Conservation (phyloP, 176 grass and related monocot genomes). For the Raddia distichophylla region DNA sequence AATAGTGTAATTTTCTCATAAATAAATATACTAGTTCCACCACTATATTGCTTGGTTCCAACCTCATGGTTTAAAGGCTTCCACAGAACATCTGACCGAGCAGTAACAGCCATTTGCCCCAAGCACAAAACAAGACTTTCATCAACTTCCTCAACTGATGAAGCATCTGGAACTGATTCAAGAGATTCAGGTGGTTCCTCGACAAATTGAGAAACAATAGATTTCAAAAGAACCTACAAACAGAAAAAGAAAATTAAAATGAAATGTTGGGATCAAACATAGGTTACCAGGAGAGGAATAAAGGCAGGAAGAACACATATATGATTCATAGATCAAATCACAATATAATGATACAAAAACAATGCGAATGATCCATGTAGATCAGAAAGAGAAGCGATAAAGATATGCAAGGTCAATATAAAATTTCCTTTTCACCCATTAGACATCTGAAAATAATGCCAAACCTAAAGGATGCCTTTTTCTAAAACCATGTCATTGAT, state of each 20-base stretch:
- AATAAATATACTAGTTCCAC: background rate
- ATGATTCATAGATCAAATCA: background rate
- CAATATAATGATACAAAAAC: background rate
- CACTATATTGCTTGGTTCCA: constrained; percentile 26
- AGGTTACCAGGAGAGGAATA: background rate
- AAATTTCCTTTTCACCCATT: background rate
- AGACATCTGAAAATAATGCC: background rate
- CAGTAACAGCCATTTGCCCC: constrained; percentile 93
- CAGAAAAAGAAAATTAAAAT: constrained; percentile 1
- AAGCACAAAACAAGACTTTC: constrained; percentile 74
- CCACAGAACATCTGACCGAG: constrained; percentile 83
- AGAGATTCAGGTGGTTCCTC: constrained; percentile 55
- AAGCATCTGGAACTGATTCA: constrained; percentile 43
- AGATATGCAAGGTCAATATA: background rate
- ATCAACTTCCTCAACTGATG: constrained; percentile 77
- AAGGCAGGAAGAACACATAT: background rate
- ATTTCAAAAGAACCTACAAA: constrained; percentile 70
- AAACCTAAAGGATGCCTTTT: background rate
- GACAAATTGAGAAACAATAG: constrained; percentile 71
- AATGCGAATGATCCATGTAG: background rate
- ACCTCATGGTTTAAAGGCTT: constrained; percentile 98
- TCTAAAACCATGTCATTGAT: background rate
- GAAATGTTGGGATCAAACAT: background rate
- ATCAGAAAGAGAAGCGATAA: background rate
- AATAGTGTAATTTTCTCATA: no score